Base-by-base conservation (phyloP, 176 grass and related monocot genomes). In the Chloris gayana region DNA sequence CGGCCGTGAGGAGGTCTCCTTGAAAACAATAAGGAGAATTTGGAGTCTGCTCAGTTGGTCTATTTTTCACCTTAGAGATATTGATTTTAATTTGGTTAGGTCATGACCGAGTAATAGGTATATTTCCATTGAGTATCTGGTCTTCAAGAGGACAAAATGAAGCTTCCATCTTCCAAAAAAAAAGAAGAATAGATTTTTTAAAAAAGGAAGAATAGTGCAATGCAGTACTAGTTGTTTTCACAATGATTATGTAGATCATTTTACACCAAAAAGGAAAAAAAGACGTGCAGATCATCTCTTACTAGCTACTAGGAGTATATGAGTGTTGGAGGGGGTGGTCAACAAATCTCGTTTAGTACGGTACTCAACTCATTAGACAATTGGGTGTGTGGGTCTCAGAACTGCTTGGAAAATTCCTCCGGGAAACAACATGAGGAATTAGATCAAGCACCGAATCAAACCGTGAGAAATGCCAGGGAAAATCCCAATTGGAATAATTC, bases 41-140 rank as follows among this genome's bases (percentile, higher is more conserved):
- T 30, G 54, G 74, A 53, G 83, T 85, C 74, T 71, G 63, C n/a
- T 21, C 47, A 72, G 62, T 78, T 84, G 32, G 7, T 45, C 26
- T 37, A 50, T 51, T 63, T 77, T 72, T 19, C 32, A 85, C 4
- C 76, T 67, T 81, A 61, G 41, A 64, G 70, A 85, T 89, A 85
- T 81, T 65, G 17, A 76, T 85, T 26, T 81, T 89, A 81, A 76
- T 17, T 7, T 37, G 71, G 82, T 81, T 89, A 81, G 57, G 82
- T 58, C 10, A 49, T 14, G 65, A 75, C 69, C 75, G 80, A 42
- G 31, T 6, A 74, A 61, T 66, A 79, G 9, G 69, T 66, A 53
- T 30, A 84, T 10, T 82, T 76, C 19, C 42, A 58, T 76, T 61
- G 5, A 75, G 39, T 17, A 70, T 59, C 5, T 50, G 7, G 58